Evolutionary conservation across 768 basidiomycete genomes (phyloP), one percentile per base, ranked within the genome.

Genomic region (Tremella yokohamensis): DNA sequence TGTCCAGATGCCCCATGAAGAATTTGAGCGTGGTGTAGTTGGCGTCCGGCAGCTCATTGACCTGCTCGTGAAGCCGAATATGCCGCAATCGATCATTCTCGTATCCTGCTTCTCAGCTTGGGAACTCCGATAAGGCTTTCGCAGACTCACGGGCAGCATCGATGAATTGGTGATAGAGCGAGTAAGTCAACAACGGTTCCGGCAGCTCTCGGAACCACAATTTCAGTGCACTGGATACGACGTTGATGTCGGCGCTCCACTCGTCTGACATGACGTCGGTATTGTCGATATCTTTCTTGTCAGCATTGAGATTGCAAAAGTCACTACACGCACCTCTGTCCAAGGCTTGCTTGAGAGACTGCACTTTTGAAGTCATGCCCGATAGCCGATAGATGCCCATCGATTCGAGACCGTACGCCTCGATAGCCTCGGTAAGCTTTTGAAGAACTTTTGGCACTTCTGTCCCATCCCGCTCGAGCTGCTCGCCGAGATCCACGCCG

Each of bases 1-100:
- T 85, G 78, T 97, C 83, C 61, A 99, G 80, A 78, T 99, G 96
- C 12, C 89, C 91, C 81, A 99, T 81, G 76, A 98, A 88, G 76
- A 83, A 96, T 74, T 98, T 97, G 51, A 98, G 81, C 1, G 94
- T 94, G 1, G 96, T 90, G 70, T 99, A 99, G 77, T 98, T 97
- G n/a, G 96, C 84, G 78, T 99, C 96, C 12, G 96, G 94, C 53
- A 99, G 82, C 64, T 97, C 94, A 69, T 99, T 99, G 47, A 99
- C 92, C 47, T 92, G 85, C 73, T 98, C 96, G 70, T 99, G 96
- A 52, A 98, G 79, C 50, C 93, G 85, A 63, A 99, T 98, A 69
- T 98, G 94, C 58, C 94, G 84, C 64, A 98, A 79, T 51, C 94
- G 85, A 65, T 96, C 93, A 70, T 94, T 96, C 54, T 98, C 96